Percentiles rank a stretch among this genome's conserved stretches.
These are phyloP conservation scores for Tricladium varicosporioides DNA, from an alignment of 2,329 filamentous ascomycete species.

Conservation along the genomic window DNA sequence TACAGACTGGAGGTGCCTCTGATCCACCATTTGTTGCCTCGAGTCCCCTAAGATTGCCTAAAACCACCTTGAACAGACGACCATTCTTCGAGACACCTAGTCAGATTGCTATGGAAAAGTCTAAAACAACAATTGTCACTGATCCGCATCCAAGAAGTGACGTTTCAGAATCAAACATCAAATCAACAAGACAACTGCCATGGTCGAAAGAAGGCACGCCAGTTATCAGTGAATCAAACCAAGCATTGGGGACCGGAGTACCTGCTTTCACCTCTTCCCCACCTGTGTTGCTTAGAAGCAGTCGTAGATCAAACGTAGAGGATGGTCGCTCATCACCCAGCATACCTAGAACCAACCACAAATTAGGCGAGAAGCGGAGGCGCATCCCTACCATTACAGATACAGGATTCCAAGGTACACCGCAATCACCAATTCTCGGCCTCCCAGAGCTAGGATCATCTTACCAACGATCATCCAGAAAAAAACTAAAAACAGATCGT, in stretches of 20 bases:
- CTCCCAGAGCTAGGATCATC: neutral
- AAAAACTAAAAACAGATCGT: neutral
- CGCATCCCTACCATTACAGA: neutral
- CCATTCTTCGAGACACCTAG: constrained; percentile 17
- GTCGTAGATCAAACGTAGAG: neutral
- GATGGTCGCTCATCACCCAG: too few species aligned
- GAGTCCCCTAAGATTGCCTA: neutral
- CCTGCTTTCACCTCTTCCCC: neutral
- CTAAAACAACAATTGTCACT: neutral
- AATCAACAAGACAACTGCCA: neutral
- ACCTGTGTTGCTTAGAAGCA: neutral
- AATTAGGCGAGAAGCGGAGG: neutral
- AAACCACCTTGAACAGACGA: neutral
- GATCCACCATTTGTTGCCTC: neutral
- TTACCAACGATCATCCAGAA: neutral
- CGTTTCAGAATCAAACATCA: neutral
- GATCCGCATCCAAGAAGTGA: neutral
- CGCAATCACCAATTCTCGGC: too few species aligned
- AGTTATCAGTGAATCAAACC: neutral
- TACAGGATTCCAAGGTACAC: neutral
- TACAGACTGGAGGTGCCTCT: neutral
- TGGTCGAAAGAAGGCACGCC: neutral
- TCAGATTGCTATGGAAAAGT: constrained; percentile 8
- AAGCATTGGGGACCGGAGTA: neutral
- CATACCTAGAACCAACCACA: neutral